A percentile compares a stretch with the other conserved stretches of the same genome.
Evolutionary conservation across 192 early-diverging fungal genomes (phyloP).

Genomic region (Coemansia sp.): DNA sequence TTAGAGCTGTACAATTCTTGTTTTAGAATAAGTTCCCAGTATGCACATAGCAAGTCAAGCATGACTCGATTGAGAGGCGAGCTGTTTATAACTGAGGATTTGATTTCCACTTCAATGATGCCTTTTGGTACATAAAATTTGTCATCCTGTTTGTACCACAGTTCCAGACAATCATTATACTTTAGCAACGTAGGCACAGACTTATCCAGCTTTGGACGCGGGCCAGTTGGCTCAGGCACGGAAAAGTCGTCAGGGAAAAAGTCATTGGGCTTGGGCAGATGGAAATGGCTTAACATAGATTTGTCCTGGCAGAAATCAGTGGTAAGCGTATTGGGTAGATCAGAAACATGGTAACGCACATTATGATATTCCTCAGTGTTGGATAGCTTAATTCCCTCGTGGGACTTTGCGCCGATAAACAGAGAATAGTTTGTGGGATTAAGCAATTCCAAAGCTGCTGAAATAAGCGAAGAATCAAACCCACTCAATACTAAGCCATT

Average conservation of each 20-base stretch:
- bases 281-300: not conserved
- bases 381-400: too few relatives aligned
- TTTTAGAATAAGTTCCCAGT: conserved; percentile 71
- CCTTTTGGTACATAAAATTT: conserved; percentile 83
- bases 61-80: conserved; percentile 62
- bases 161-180: not conserved
- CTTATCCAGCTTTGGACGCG: conserved; percentile 1
- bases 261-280: conserved; percentile 3
- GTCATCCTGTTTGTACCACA: conserved; percentile 64
- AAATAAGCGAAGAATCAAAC: not conserved
- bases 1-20: conserved; percentile 79
- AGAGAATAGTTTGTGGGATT: not conserved
- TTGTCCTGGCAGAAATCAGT: too few relatives aligned
- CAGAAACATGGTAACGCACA: too few relatives aligned
- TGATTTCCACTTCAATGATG: conserved; percentile 13
- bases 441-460: not conserved
- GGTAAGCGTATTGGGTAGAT: too few relatives aligned
- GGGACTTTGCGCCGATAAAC: not conserved
- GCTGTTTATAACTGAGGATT: not conserved
- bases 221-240: not conserved
- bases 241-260: conserved; percentile 2
- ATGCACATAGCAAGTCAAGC: conserved; percentile 61
- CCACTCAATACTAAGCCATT: not conserved
- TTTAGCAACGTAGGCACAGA: conserved; percentile 14
- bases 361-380: too few relatives aligned